These are phyloP conservation scores for Heteromeles arbutifolia DNA, from an alignment of 306 rosid species.

Conservation along the genomic window DNA sequence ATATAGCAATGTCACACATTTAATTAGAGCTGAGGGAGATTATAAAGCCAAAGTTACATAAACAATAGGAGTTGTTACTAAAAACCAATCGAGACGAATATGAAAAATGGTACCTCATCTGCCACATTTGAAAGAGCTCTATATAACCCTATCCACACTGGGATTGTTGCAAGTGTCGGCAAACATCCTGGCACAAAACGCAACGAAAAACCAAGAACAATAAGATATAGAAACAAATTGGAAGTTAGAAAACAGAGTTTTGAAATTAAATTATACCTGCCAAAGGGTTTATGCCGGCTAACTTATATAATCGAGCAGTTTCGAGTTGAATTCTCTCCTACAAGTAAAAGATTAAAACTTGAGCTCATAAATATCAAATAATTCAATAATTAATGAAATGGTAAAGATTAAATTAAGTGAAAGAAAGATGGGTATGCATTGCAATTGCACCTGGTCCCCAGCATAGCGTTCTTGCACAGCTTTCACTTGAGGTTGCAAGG, in stretches of 20 bases:
- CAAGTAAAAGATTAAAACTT: conserved; percentile 23
- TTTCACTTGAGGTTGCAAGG: conserved; percentile 87
- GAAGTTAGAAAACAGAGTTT: background rate
- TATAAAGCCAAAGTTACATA: background rate
- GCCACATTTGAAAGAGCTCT: conserved; percentile 98
- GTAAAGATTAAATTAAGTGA: background rate
- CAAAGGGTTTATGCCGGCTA: conserved; percentile 91
- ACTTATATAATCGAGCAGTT: conserved; percentile 82
- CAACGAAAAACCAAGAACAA: background rate
- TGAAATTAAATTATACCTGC: conserved; percentile 52
- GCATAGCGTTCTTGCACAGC: conserved; percentile 83
- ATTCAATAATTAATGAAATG: background rate
- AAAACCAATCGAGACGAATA: background rate
- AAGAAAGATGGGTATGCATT: background rate
- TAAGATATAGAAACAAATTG: background rate
- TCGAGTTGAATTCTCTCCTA: conserved; percentile 95
- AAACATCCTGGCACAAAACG: conserved; percentile 55
- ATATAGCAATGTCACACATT: conserved; percentile 15
- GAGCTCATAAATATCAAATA: background rate
- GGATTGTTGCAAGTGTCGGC: conserved; percentile 87
- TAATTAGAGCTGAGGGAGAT: conserved; percentile 14
- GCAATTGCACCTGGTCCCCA: conserved; percentile 63
- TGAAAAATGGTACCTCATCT: conserved; percentile 48
- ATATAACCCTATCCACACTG: conserved; percentile 94
- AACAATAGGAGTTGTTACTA: conserved; percentile 8